phyloP scores from a whole-genome alignment of 495 filamentous ascomycete species.

The Penicillium salamii region DNA sequence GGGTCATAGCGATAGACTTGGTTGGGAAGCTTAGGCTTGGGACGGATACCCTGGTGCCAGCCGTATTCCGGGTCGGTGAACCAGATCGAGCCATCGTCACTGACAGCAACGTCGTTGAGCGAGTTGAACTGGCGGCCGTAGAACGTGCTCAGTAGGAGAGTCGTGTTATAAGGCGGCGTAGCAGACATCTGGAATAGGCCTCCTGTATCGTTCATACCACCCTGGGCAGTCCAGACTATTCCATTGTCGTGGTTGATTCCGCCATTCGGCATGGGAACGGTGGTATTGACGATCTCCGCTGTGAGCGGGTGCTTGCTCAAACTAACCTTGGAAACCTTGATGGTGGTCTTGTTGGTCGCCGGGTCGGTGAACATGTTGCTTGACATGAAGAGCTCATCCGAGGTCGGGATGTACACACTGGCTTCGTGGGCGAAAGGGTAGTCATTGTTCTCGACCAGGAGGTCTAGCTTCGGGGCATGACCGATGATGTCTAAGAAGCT shows the following conservation, averaged over 20 bases:
- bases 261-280: slow-evolving; percentile 56
- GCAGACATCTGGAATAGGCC: slow-evolving; percentile 42
- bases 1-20: slow-evolving; percentile 55
- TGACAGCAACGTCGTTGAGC: slow-evolving; percentile 44
- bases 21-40: slow-evolving; percentile 42
- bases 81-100: slow-evolving; percentile 45
- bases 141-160: slow-evolving; percentile 36
- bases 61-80: slow-evolving; percentile 57
- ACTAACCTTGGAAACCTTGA: slow-evolving; percentile 37
- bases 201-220: slow-evolving; percentile 41
- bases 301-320: slow-evolving; percentile 30
- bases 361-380: slow-evolving; percentile 47
- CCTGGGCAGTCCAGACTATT: slow-evolving; percentile 53
- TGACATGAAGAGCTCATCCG: slow-evolving; percentile 58
- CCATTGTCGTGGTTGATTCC: slow-evolving; percentile 45
- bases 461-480: slow-evolving; percentile 30
- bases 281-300: slow-evolving; percentile 31
- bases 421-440: slow-evolving; percentile 58
- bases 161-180: slow-evolving; percentile 30
- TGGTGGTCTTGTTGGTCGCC: slow-evolving; percentile 27
- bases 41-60: slow-evolving; percentile 39
- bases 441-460: slow-evolving; percentile 35
- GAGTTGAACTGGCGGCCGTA: slow-evolving; percentile 47
- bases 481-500: slow-evolving; percentile 37
- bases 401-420: slow-evolving; percentile 51